Base-by-base conservation (phyloP, 2,329 filamentous ascomycete species). In the Fonsecaea multimorphosa region DNA sequence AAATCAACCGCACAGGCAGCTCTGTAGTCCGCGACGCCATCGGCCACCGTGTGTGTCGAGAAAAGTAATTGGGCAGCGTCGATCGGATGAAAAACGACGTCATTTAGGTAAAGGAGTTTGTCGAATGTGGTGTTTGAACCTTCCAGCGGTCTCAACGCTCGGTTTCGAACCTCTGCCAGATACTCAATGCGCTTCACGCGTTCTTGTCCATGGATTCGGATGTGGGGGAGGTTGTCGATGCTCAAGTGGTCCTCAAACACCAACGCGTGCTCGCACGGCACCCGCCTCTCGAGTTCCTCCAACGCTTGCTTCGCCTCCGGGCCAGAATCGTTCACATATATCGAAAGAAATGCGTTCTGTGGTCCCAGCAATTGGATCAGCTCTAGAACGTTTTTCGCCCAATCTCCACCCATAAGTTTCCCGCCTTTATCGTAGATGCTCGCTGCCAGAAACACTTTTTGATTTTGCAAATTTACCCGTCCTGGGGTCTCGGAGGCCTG, bases 1-100 rank as follows among this genome's bases (percentile, higher is more conserved):
- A 89, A 92, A 78, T 93, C 91, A n/a, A 91, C 82, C 0, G 89
- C 89, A 73, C 91, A 93, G 1, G 88, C 89, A 2, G 89, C 87
- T 11, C 89, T 85, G 73, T 92, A 93, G 55, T 81, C 78, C 0
- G 85, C 73, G 24, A 77, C 76, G 11, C 88, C 89, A 32, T 82
- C 77, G 7, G 61, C 51, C 61, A 84, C 80, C 22, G 79, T 75
- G 69, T 88, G 86, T 4, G 86, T 88, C 1, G 85, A 85, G 72
- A 83, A 91, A 8, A 93, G 79, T 5, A 88, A 79, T 67, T 88
- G 85, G 5, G 83, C 79, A 2, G 84, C 85, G 67, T 88, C 86
- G 27, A 86, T 72, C 0, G 86, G 85, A 66, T 87, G 78, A 73
- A 88, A 88, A 36, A 84, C 77, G 40, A 92, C 84, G 75, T 93